Evolutionary conservation across 352 stramenopile genomes (phyloP), one percentile per base, ranked within the genome.

Genomic region (Pythium scleroteichum): DNA sequence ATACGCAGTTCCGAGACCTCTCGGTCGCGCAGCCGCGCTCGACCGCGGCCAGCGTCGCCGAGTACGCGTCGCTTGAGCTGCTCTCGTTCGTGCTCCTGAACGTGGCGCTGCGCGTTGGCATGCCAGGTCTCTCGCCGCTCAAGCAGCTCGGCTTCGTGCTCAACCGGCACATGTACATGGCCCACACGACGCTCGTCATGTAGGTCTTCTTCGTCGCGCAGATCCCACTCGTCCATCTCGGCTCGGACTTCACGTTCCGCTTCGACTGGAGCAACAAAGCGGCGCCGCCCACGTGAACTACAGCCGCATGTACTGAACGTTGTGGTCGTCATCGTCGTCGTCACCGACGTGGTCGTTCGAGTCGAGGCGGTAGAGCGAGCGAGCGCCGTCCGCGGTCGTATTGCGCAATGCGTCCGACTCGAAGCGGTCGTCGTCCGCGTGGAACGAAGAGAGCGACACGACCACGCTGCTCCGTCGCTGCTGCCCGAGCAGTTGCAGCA

Each of bases 401-500:
- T 35, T 35, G 29, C 29, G 29, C 5, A 35, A 10, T 35, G 29
- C 29, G 10, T 35, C 29, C 5, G 29, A 35, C 29, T 35, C 29
- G 29, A 35, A 35, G 17, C 13, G n/a, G 16, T 10, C 17, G 10
- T 26, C 44, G 7, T 35, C 44, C 7, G 19, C 19, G n/a, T 45
- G 20, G n/a, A 51, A 2, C 22, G 39, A 45, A 7, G 41, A 48
- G 17, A 26, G 39, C 9, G 47, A 35, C 39, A 10, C 54, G 35
- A 7, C 33, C 49, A 1, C 54, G 55, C 29, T 26, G 64, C 48
- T 16, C 54, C 49, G 48, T 60, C 50, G 24, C 46, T 56, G 24
- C 49, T 53, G 7, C 61, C 57, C 48, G 26, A 71, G 47, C 16
- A 71, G 51, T 6, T 19, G 10, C 5, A 71, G 33, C 44, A 71